Base-by-base conservation (phyloP, 257 asterid genomes). In the Nicotiana tomentosiformis region DNA sequence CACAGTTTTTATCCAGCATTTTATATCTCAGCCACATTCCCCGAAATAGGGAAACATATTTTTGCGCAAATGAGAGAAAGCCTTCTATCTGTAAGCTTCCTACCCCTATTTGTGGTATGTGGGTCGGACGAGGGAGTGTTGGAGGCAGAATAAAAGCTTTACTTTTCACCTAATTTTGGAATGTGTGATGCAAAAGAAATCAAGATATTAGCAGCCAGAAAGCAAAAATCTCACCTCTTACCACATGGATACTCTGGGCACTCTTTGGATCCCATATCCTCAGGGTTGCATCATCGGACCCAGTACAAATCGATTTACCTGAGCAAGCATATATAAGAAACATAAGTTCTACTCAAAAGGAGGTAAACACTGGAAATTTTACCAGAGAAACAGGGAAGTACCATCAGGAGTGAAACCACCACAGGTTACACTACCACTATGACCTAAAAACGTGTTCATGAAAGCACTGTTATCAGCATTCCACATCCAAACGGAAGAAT, bases 341-440 rank as follows among this genome's bases (percentile, higher is more conserved):
- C 33, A 77, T 32, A 81, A 51, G 17, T 12, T 18, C 76, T 60
- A 58, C 20, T 12, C 70, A 37, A 32, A 56, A 10, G 18, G 57
- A 33, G 33, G 80, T 61, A 49, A 69, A 69, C 78, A 82, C 26
- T n/a, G 57, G 37, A 29, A 35, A 57, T 66, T 35, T 68, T 79
- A 18, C 65, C 57, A 82, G 82, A 18, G 56, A 35, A 53, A 82
- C 65, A 77, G 64, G 66, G 17, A 69, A 66, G 82, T 92, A 96
- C 99, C 99, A 88, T 96, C 98, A 56, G 97, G 99, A 10, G 98
- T 96, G 87, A 96, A 91, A 88, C 89, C 93, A 62, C 99, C 98
- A 29, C 99, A 96, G 29, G 99, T 87, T 55, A 96, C 97, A 86
- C 92, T 87, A 83, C 87, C 82, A 78, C 83, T 93, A 84, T 96